Base-by-base conservation (phyloP, 2,329 filamentous ascomycete genomes). In the Lecanicillium sp. region DNA sequence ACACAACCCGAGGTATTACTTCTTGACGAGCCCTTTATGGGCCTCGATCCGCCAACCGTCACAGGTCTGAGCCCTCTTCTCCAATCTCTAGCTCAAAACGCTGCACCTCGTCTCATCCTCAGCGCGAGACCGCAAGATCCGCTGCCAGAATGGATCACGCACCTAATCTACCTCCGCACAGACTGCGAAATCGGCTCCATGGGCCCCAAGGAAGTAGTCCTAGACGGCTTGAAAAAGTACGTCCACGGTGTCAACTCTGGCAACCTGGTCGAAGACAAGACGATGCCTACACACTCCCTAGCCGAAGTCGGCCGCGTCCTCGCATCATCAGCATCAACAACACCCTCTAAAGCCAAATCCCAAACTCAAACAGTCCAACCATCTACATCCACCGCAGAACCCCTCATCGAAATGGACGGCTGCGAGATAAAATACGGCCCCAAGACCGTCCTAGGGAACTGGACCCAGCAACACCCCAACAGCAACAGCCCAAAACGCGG, bases 1-100 rank as follows among this genome's bases (percentile, higher is more conserved):
- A 78, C 70, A 6, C 73, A 73, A 37, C 92, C 92, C 0, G 84
- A 94, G 58, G 72, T 95, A 9, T 56, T 98, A 44, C 68, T 96
- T 37, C 68, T 95, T 3, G 92, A 98, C 60, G 90, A 95, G 51
- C 90, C 92, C 1, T 95, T 95, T 54, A 94, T 95, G 85, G 90
- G 92, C 0, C 68, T 98, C 13, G 92, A 96, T 58, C 92, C 90
- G 12, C 81, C 80, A 5, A 94, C 88, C 0, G 75, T 85, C 11
- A 69, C 73, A 11, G 74, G 75, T 2, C 64, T 96, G 48, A 90
- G 84, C 29, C 70, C 72, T 1, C 67, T 96, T 33, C 65, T 95
- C 16, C 65, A 77, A 46, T 69, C 70, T 0, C 63, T 95, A 40
- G 84, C 87, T 0, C 69, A 75, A 42, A 72, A 70, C 35, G 74